These are phyloP conservation scores for Marchantia polymorpha DNA, from an alignment of 225 moss, liverwort and hornwort genomes.

Conservation along the genomic window DNA sequence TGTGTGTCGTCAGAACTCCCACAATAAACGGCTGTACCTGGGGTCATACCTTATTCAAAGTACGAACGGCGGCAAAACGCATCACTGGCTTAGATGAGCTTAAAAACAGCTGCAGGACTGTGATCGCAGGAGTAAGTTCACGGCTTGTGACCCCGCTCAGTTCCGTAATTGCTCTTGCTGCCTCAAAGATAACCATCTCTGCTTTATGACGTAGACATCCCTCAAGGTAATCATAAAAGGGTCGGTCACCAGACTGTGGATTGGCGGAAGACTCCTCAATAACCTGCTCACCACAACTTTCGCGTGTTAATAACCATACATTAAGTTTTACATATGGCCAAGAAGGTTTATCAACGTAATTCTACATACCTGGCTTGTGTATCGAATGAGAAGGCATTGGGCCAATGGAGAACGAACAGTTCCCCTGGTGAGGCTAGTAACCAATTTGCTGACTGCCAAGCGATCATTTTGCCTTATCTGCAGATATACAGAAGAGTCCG, in stretches of 20 bases:
- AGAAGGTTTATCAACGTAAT: background rate
- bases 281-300: conserved; percentile 40
- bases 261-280: conserved; percentile 69
- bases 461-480: conserved; percentile 94
- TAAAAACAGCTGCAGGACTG: conserved; percentile 79
- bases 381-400: conserved; percentile 83
- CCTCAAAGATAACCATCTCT: conserved; percentile 95
- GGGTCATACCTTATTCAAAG: conserved; percentile 66
- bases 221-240: conserved; percentile 82
- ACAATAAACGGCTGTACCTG: background rate
- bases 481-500: background rate
- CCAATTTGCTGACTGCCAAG: conserved; percentile 84
- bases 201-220: conserved; percentile 75
- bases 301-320: background rate
- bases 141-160: conserved; percentile 67
- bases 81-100: conserved; percentile 88
- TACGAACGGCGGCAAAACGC: conserved; percentile 88
- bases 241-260: conserved; percentile 68
- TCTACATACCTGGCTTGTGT: conserved; percentile 70
- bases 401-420: conserved; percentile 81
- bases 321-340: background rate
- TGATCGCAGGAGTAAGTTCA: conserved; percentile 85
- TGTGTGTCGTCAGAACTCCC: background rate
- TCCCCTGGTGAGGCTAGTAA: conserved; percentile 71
- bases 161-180: conserved; percentile 75